Evolutionary conservation across 805 yeast genomes (phyloP).

Genomic region (Ogataea methanolica): DNA sequence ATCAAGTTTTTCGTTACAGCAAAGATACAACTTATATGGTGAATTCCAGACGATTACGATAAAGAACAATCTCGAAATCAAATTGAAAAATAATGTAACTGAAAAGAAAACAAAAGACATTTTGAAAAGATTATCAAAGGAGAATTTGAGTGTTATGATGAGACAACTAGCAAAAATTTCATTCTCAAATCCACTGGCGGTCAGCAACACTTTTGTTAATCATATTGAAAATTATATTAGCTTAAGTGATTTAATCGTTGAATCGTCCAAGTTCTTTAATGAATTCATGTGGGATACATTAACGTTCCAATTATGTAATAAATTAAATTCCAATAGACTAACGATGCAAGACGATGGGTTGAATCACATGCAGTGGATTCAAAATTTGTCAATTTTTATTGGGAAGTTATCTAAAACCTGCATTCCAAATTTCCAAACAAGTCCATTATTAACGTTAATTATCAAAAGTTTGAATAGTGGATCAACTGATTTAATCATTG

Average conservation of each 20-base stretch:
- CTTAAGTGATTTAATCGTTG: conserved; percentile 70
- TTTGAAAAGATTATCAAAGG: conserved; percentile 76
- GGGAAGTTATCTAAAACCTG: conserved; percentile 63
- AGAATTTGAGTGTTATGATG: conserved; percentile 70
- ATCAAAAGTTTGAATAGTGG: conserved; percentile 58
- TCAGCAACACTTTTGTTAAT: conserved; percentile 62
- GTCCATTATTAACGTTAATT: conserved; percentile 56
- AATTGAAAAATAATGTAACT: conserved; percentile 57
- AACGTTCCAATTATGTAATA: conserved; percentile 64
- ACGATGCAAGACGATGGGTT: conserved; percentile 75
- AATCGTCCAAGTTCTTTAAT: conserved; percentile 71
- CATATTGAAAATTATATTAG: conserved; percentile 93
- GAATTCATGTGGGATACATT: conserved; percentile 82
- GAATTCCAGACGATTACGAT: conserved; percentile 59
- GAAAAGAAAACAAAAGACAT: conserved; percentile 76
- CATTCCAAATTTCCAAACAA: conserved; percentile 49
- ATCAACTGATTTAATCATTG: conserved; percentile 55
- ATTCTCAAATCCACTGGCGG: conserved; percentile 73
- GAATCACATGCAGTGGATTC: conserved; percentile 79
- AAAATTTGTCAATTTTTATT: conserved; percentile 72
- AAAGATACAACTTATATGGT: conserved; percentile 74
- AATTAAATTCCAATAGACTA: conserved; percentile 65
- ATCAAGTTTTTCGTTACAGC: conserved; percentile 49
- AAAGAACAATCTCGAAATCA: conserved; percentile 51
- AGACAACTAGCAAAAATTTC: conserved; percentile 67